These are phyloP conservation scores for Gyrodon lividus DNA, from an alignment of 768 basidiomycete species.

Conservation along the genomic window DNA sequence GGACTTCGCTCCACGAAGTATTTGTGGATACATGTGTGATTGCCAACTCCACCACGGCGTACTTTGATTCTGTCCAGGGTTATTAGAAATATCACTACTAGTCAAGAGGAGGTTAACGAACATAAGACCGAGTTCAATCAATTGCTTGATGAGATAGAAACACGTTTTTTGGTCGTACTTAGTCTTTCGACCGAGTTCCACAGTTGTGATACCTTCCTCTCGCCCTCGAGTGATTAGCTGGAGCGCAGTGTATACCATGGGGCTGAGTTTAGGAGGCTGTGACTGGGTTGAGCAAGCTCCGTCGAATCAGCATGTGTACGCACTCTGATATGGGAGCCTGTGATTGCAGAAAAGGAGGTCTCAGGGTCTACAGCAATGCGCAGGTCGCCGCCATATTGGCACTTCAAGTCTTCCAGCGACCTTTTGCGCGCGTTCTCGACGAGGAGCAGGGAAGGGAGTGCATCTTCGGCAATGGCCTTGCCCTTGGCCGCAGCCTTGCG, in stretches of 20 bases:
- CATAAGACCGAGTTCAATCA: conserved; percentile 74
- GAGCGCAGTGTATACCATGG: conserved; percentile 81
- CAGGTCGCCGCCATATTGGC: conserved; percentile 58
- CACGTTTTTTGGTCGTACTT: conserved; percentile 89
- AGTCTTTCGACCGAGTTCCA: conserved; percentile 73
- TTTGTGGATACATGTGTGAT: conserved; percentile 77
- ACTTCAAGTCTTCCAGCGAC: conserved; percentile 54
- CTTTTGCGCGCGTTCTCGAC: conserved; percentile 55
- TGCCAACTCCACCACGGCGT: conserved; percentile 72
- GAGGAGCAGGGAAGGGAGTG: conserved; percentile 47
- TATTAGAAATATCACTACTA: conserved; percentile 1
- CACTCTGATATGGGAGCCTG: conserved; percentile 83
- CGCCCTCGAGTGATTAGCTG: conserved; percentile 83
- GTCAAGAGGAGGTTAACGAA: conserved; percentile 34
- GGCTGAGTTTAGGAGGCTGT: conserved; percentile 77
- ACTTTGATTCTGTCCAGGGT: conserved; percentile 58
- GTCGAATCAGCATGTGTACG: conserved; percentile 22
- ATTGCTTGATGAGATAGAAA: conserved; percentile 79
- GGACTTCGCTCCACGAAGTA: conserved; percentile 78
- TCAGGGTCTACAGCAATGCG: conserved; percentile 76
- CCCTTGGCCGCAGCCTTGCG: conserved; percentile 62
- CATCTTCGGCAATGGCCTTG: conserved; percentile 43
- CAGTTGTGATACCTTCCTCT: conserved; percentile 73
- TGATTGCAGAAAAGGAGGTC: conserved; percentile 74
- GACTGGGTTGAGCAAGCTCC: conserved; percentile 8